Conservation (phyloP, 2,329 filamentous ascomycete species). For the Verticillium longisporum region DNA sequence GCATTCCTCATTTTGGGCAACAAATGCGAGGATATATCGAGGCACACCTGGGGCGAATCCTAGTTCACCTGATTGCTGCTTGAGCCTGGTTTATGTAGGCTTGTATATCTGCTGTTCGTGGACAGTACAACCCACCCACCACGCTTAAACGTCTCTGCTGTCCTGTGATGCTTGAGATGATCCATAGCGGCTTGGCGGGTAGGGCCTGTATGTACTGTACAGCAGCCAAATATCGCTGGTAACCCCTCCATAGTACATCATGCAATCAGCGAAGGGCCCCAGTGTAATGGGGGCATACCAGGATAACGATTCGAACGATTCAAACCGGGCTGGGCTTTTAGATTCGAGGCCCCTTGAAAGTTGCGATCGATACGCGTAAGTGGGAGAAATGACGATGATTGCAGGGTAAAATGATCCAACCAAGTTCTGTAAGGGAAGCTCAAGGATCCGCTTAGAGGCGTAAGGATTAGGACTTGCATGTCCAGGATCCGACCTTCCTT, state of each 20-base stretch:
- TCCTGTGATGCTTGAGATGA: background rate
- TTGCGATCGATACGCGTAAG: too few relatives aligned
- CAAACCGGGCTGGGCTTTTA: too few relatives aligned
- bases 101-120: too few relatives aligned
- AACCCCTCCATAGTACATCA: constrained; percentile 7
- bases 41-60: too few relatives aligned
- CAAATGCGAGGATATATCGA: too few relatives aligned
- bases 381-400: too few relatives aligned
- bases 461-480: background rate
- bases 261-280: constrained; percentile 1
- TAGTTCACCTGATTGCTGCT: too few relatives aligned
- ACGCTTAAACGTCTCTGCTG: background rate
- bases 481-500: background rate
- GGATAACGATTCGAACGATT: background rate
- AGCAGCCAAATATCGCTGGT: background rate
- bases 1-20: too few relatives aligned
- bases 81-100: too few relatives aligned
- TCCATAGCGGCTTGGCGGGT: too few relatives aligned
- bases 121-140: too few relatives aligned
- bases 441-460: background rate
- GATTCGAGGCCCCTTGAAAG: background rate
- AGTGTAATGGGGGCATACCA: background rate
- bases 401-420: too few relatives aligned
- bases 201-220: background rate
- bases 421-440: background rate